Percentiles rank a stretch among this genome's conserved stretches.
These are phyloP conservation scores for Malassezia dermatis DNA, from an alignment of 1,284 basidiomycete species.

Conservation along the genomic window DNA sequence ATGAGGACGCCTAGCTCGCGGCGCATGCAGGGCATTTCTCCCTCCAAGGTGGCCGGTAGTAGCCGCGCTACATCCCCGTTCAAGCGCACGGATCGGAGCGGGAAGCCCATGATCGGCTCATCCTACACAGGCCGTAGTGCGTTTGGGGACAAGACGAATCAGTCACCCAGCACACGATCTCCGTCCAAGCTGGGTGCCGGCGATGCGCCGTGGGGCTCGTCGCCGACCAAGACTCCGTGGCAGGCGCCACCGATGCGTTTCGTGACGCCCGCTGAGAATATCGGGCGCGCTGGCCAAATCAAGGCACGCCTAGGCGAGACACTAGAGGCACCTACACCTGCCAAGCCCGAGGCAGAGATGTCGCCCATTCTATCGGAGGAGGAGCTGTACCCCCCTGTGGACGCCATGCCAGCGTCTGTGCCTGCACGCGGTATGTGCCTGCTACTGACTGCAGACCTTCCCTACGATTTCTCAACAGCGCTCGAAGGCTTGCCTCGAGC, in stretches of 20 bases:
- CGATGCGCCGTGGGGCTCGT: neutral
- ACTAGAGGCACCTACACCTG: constrained; percentile 20
- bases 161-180: constrained; percentile 1
- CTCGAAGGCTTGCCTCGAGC: constrained; percentile 30
- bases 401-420: constrained; percentile 27
- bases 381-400: constrained; percentile 38
- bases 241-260: constrained; percentile 22
- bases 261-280: constrained; percentile 35
- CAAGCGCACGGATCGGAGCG: constrained; percentile 1
- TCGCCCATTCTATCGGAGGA: constrained; percentile 23
- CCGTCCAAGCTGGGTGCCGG: constrained; percentile 2
- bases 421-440: neutral
- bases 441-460: constrained; percentile 9
- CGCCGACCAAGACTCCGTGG: constrained; percentile 8
- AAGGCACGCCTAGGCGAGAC: constrained; percentile 37
- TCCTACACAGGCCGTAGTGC: constrained; percentile 8
- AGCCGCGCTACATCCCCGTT: constrained; percentile 5
- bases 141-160: constrained; percentile 17
- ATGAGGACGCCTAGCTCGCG: neutral
- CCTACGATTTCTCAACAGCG: constrained; percentile 27
- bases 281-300: constrained; percentile 34
- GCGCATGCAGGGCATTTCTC: neutral
- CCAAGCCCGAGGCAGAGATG: neutral
- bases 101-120: neutral
- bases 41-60: neutral